Base-by-base conservation (phyloP, 805 yeast genomes). In the Diddensiella caesifluorescens region DNA sequence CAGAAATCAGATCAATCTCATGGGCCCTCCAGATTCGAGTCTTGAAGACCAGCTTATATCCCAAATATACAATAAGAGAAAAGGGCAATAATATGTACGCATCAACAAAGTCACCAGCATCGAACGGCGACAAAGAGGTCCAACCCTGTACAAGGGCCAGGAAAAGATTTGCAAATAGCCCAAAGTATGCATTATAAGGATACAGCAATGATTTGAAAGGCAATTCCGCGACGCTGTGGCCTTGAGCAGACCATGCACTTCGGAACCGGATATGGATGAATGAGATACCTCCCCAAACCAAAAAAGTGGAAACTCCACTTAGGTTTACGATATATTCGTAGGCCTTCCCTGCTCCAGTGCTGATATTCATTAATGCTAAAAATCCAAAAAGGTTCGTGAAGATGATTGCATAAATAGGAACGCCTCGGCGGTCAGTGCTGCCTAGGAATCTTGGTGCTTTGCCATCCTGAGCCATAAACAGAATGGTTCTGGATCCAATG, bases 401-500 rank as follows among this genome's bases (percentile, higher is more conserved):
- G 28, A 74, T 64, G 41, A 77, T 73, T 6, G 85, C 80, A 33
- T 68, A 69, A 47, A 70, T 73, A 1, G 89, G 88, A n/a, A 78
- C 76, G 45, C 88, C 89, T 36, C 68, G 62, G 43, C 66, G 70
- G 52, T 73, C 72, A 23, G 77, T 74, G 48, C 64, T 69, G 2
- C 68, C 68, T 44, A 82, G 67, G 42, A 77, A 53, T 54, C 64
- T 63, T 31, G 85, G 86, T 0, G 83, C 84, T 45, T 69, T 68
- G 1, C 79, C 77, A 42, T 73, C 78, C 46, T 71, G 65, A 4
- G 87, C 79, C 69, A 81, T 70, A 41, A 74, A 77, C 48, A 80
- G 75, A 10, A 82, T 65, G 1, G 86, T 73, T 58, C 89, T 68
- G 2, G 85, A 75, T 7, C 83, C 85, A 58, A 81, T 71, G 59